Conservation (phyloP, 345 rosid species). For the Carallia brachiata region DNA sequence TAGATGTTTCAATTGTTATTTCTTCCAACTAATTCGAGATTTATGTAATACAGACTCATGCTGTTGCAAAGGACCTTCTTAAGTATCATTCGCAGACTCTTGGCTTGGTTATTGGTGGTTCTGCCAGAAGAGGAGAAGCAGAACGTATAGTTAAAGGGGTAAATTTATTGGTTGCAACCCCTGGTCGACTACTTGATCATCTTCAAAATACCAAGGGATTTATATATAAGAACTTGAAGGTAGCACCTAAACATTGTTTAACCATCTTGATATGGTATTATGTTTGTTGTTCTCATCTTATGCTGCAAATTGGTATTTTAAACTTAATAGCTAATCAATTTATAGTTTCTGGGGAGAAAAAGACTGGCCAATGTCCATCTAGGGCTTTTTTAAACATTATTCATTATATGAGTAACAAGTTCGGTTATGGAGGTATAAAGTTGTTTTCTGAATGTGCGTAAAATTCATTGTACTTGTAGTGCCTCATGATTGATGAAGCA, state of each 20-base stretch:
- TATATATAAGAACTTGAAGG: constrained; percentile 83
- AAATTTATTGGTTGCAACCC: constrained; percentile 92
- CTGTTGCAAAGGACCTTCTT: constrained; percentile 89
- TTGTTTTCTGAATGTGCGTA: not conserved
- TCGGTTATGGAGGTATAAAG: not conserved
- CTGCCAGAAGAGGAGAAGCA: constrained; percentile 79
- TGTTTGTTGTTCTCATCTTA: not conserved
- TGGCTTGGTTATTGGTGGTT: constrained; percentile 88
- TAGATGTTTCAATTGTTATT: constrained; percentile 1
- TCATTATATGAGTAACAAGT: not conserved
- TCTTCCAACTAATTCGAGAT: constrained; percentile 12
- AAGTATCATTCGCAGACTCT: constrained; percentile 83
- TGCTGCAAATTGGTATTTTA: too few species aligned
- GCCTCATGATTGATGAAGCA: constrained; percentile 93
- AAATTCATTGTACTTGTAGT: constrained; percentile 43
- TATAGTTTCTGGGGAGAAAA: not conserved
- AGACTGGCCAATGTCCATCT: not conserved
- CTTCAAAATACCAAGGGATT: constrained; percentile 91
- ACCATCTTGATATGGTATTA: not conserved
- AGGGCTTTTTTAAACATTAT: too few species aligned
- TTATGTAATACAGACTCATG: constrained; percentile 60
- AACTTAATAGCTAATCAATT: not conserved
- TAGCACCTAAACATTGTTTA: constrained; percentile 16
- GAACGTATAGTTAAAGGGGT: constrained; percentile 77
- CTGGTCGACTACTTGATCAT: constrained; percentile 96